Conservation (phyloP, 1,284 basidiomycete species). For the Heliocybe sulcata region DNA sequence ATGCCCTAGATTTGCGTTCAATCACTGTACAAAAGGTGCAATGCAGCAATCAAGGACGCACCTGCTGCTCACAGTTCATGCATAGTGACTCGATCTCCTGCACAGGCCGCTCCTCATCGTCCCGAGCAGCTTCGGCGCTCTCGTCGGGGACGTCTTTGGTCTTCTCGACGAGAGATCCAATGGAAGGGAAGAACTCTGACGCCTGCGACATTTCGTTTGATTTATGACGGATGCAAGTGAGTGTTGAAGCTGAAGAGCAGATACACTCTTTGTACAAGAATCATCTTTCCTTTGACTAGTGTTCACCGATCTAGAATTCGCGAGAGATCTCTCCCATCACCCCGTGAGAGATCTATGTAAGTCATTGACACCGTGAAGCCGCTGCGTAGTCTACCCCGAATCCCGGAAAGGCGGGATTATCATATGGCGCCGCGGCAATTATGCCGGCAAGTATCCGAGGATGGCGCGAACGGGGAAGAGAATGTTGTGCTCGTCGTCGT, state of each 20-base stretch:
- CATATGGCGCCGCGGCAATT: not conserved
- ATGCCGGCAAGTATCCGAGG: not conserved
- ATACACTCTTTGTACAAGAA: no score
- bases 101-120: slow-evolving; percentile 57
- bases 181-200: slow-evolving; percentile 36
- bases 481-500: slow-evolving; percentile 1
- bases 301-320: no score
- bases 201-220: not conserved
- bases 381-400: no score
- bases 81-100: slow-evolving; percentile 90
- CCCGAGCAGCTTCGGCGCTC: slow-evolving; percentile 15
- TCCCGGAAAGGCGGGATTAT: no score
- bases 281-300: no score
- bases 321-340: no score
- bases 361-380: no score
- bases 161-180: slow-evolving; percentile 36
- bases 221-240: not conserved
- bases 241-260: not conserved
- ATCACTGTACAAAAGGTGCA: slow-evolving; percentile 5
- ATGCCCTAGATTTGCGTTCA: slow-evolving; percentile 51
- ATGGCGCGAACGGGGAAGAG: not conserved
- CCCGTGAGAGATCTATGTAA: no score
- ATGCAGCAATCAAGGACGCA: slow-evolving; percentile 25
- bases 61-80: slow-evolving; percentile 91
- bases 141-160: slow-evolving; percentile 23